Percentiles rank a stretch among this genome's conserved stretches.
phyloP scores from a whole-genome alignment of 169 alveolate genomes.

The Toxoplasma gondii region DNA sequence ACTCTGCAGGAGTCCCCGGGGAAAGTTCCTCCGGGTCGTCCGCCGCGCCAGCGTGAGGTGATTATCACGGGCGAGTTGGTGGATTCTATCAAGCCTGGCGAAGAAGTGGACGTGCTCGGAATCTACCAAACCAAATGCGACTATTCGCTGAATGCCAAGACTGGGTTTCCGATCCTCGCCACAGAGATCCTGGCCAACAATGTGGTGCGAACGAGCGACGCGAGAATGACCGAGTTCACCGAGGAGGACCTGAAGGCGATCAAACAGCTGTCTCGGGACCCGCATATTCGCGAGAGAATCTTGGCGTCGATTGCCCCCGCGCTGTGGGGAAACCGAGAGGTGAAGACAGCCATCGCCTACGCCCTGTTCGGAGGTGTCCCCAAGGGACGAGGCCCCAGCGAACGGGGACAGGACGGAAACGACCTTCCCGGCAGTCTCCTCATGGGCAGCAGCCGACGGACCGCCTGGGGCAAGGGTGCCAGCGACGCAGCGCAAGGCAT shows the following conservation, averaged over 20 bases:
- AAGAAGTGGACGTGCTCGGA: conserved; percentile 97
- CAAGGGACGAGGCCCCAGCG: conserved; percentile 81
- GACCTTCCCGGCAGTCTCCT: not conserved
- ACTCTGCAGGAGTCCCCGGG: conserved; percentile 82
- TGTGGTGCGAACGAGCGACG: conserved; percentile 41
- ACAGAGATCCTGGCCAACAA: conserved; percentile 57
- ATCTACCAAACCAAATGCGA: conserved; percentile 85
- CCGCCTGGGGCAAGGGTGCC: not conserved
- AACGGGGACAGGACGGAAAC: not conserved
- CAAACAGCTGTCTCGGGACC: conserved; percentile 83
- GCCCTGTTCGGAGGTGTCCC: conserved; percentile 94
- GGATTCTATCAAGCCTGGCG: conserved; percentile 99
- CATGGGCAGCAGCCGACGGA: not conserved
- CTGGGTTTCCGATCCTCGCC: conserved; percentile 78
- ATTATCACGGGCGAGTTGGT: conserved; percentile 96
- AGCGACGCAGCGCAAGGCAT: not conserved
- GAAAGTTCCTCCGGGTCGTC: conserved; percentile 92
- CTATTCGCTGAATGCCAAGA: conserved; percentile 89
- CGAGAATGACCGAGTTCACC: conserved; percentile 40
- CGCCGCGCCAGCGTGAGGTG: conserved; percentile 98
- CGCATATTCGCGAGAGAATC: conserved; percentile 94
- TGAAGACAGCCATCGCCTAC: conserved; percentile 92
- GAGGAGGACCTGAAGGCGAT: conserved; percentile 58
- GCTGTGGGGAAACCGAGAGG: conserved; percentile 95
- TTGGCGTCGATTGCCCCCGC: conserved; percentile 98